Base-by-base conservation (phyloP, 108 stramenopile genomes). In the Parmales sp. region DNA sequence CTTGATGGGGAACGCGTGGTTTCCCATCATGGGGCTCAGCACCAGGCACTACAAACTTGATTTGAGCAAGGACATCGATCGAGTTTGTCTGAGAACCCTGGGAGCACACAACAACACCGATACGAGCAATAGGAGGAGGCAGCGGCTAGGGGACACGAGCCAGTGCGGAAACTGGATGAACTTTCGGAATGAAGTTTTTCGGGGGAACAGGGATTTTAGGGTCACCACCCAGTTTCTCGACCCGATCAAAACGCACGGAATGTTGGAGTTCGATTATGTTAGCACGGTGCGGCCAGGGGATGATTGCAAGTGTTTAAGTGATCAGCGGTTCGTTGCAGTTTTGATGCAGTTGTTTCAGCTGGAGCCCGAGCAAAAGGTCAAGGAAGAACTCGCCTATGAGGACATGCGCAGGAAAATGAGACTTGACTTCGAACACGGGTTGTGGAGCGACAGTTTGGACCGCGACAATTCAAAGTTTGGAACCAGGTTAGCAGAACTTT, bases 161-260 rank as follows among this genome's bases (percentile, higher is more conserved):
- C 54, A 60, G 54, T 34, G 16, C 31, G 54, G 54, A 28, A 60
- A 60, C 26, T 60, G 54, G 54, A 60, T 60, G 54, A 60, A 60
- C 26, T 60, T 60, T 31, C 29, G 54, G 54, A 60, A 60, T 20
- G 54, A 60, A 60, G 54, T 60, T 3, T 60, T 19, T 34, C 3
- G 54, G 3, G 54, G 54, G 11, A 11, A 28, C 13, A 28, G 31
- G n/a, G n/a, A n/a, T 13, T 60, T 60, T 20, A 60, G 31, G 16
- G 20, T 60, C 29, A 60, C 54, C 3, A 13, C 54, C 16, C 36
- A 34, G 54, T 60, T 28, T 16, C 20, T 60, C n/a, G 54, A 60
- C 36, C 54, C 54, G 26, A 34, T 60, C 6, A 28, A 28, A 3
- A 28, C 29, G 31, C 20, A 11, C 3, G 54, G 54, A 29, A 60